Base-by-base conservation (phyloP, 441 rosid genomes). In the Pelargonium citronellum region DNA sequence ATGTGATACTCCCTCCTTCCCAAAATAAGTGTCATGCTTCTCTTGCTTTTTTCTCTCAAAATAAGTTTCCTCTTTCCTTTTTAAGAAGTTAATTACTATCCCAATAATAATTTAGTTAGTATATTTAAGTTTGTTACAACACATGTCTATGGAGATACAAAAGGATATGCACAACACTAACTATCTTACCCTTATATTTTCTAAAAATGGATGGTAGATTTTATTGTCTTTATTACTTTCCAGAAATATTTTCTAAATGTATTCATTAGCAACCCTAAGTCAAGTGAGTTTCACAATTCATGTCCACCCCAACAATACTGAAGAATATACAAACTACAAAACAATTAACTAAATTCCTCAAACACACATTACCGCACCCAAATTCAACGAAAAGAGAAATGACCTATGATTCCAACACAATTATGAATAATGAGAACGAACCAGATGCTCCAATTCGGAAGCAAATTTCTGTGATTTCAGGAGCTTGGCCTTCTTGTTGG, bases 401-500 rank as follows among this genome's bases (percentile, higher is more conserved):
- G 41, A 37, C 41, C 7, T 37, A 37, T 37, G 41, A 37, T 37
- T 30, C 7, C 41, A 37, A 37, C 41, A 37, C 41, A 39, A 39
- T 39, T 3, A 49, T 49, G 57, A 5, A n/a, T 49, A 15, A 49
- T 15, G 57, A 51, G 66, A 73, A 77, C 89, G 55, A 47, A 95
- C 99, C 91, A 90, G 86, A 82, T 84, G 85, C 8, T 95, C 99
- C 83, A 92, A 79, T 72, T 95, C 96, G 8, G 97, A 74, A 66
- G 95, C 82, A 57, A 95, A 92, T 82, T 95, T 95, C 86, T 90
- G 98, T 73, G 97, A 85, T 75, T 95, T 95, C 82, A 92, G n/a
- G 49, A 95, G 86, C 80, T 91, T 95, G 3, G 96, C 97, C 78
- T 95, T 97, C 87, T 95, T 95, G 90, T 95, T 92, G 24, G 99